phyloP scores from a whole-genome alignment of 768 basidiomycete genomes.

The Gloeopeniophorella convolvens region DNA sequence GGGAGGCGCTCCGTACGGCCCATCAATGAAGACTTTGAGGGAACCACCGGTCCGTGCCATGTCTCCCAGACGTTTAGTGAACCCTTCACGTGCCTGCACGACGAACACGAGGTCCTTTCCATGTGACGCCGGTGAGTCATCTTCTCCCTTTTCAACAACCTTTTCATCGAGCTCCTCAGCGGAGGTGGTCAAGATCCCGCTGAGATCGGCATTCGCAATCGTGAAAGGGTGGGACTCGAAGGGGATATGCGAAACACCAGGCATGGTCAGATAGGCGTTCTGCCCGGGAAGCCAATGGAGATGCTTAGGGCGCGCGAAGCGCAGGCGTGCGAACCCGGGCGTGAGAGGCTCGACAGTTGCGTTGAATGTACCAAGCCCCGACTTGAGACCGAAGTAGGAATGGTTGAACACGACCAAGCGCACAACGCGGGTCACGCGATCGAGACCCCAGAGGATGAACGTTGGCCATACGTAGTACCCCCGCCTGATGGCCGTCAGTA shows the following conservation, averaged over 20 bases:
- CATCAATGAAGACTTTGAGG: slow-evolving; percentile 49
- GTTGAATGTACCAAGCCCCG: slow-evolving; percentile 27
- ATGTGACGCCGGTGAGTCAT: slow-evolving; percentile 16
- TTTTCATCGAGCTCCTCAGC: slow-evolving; percentile 11
- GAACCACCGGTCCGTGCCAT: slow-evolving; percentile 27
- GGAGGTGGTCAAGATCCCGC: not conserved
- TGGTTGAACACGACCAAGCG: slow-evolving; percentile 41
- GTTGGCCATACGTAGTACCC: slow-evolving; percentile 41
- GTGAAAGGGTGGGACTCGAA: slow-evolving; percentile 60
- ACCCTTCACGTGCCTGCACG: slow-evolving; percentile 51
- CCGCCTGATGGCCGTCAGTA: slow-evolving; percentile 22
- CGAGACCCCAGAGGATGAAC: slow-evolving; percentile 49
- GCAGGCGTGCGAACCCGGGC: slow-evolving; percentile 41
- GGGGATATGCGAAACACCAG: slow-evolving; percentile 37
- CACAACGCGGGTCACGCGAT: slow-evolving; percentile 42
- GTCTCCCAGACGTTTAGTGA: slow-evolving; percentile 44
- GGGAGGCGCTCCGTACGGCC: slow-evolving; percentile 47
- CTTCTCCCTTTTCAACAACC: not conserved
- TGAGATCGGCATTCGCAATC: slow-evolving; percentile 37
- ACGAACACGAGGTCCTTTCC: slow-evolving; percentile 48
- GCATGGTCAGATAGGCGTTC: slow-evolving; percentile 45
- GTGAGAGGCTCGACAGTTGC: slow-evolving; percentile 39
- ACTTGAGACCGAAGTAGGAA: slow-evolving; percentile 31
- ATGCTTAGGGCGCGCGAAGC: slow-evolving; percentile 37
- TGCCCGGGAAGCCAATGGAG: slow-evolving; percentile 53